phyloP scores from a whole-genome alignment of 768 basidiomycete species.

The Auricularia sp. region DNA sequence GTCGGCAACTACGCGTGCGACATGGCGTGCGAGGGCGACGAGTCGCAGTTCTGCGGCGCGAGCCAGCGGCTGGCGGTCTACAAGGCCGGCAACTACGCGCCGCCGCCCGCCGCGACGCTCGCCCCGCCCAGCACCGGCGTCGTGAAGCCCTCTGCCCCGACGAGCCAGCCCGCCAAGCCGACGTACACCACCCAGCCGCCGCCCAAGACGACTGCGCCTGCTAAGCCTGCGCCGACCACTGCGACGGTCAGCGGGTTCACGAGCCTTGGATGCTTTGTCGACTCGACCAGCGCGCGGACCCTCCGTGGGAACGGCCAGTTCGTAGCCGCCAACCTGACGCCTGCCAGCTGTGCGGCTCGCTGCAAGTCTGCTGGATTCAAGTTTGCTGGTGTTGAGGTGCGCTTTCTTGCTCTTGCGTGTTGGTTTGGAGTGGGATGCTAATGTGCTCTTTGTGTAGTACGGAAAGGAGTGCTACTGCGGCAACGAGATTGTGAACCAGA shows the following conservation, averaged over 20 bases:
- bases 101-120: slow-evolving; percentile 31
- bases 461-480: slow-evolving; percentile 41
- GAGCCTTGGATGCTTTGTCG: slow-evolving; percentile 38
- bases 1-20: slow-evolving; percentile 18
- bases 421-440: background rate
- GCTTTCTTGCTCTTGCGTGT: background rate
- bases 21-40: slow-evolving; percentile 20
- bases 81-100: slow-evolving; percentile 35
- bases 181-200: slow-evolving; percentile 42
- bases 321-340: slow-evolving; percentile 3
- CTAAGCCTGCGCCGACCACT: background rate
- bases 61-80: slow-evolving; percentile 20
- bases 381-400: slow-evolving; percentile 55
- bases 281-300: background rate
- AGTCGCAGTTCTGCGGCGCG: slow-evolving; percentile 23
- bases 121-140: slow-evolving; percentile 6
- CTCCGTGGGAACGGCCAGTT: background rate
- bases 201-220: background rate
- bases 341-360: background rate
- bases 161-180: slow-evolving; percentile 38
- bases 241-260: background rate
- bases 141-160: slow-evolving; percentile 28
- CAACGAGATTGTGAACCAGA: slow-evolving; percentile 40
- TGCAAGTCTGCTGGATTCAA: slow-evolving; percentile 36
- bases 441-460: background rate